Conservation (phyloP, 1,284 basidiomycete species). For the Rhodotorula glutinis region DNA sequence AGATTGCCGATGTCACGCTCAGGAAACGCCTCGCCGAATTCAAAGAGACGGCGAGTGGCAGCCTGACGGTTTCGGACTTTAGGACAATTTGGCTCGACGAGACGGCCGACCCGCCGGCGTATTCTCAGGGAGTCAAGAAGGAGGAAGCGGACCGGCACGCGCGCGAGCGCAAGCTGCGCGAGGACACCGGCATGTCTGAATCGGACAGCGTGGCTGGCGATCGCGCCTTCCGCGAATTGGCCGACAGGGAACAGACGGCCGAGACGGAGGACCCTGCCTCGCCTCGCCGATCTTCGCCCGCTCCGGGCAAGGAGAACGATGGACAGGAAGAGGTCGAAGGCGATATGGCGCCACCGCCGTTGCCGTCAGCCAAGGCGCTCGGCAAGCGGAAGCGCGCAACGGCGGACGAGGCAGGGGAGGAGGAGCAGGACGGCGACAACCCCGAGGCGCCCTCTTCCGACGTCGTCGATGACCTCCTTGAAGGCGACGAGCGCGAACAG, state of each 20-base stretch:
- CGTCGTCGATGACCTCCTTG: slow-evolving; percentile 38
- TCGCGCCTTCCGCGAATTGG: slow-evolving; percentile 30
- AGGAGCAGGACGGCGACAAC: neutral
- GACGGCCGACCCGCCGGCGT: slow-evolving; percentile 84
- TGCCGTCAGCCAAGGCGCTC: slow-evolving; percentile 23
- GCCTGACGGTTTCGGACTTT: slow-evolving; percentile 85
- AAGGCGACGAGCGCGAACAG: slow-evolving; percentile 30
- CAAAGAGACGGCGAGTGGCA: slow-evolving; percentile 79
- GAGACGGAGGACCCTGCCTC: neutral
- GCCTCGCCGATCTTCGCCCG: slow-evolving; percentile 2
- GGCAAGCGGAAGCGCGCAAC: slow-evolving; percentile 37
- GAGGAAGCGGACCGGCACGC: slow-evolving; percentile 59
- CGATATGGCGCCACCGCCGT: slow-evolving; percentile 21
- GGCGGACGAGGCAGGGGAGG: neutral
- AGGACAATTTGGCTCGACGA: slow-evolving; percentile 87
- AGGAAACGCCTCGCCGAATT: slow-evolving; percentile 96
- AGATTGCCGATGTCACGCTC: slow-evolving; percentile 92
- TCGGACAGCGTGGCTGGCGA: slow-evolving; percentile 25
- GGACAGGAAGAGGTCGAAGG: slow-evolving; percentile 10
- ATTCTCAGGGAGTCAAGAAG: slow-evolving; percentile 67
- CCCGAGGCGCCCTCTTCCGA: neutral
- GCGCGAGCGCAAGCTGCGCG: slow-evolving; percentile 29
- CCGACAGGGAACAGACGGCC: slow-evolving; percentile 22
- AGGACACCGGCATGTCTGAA: slow-evolving; percentile 29
- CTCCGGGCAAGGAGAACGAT: neutral